These are phyloP conservation scores for Fraxinus excelsior DNA, from an alignment of 257 asterid genomes.

Conservation along the genomic window DNA sequence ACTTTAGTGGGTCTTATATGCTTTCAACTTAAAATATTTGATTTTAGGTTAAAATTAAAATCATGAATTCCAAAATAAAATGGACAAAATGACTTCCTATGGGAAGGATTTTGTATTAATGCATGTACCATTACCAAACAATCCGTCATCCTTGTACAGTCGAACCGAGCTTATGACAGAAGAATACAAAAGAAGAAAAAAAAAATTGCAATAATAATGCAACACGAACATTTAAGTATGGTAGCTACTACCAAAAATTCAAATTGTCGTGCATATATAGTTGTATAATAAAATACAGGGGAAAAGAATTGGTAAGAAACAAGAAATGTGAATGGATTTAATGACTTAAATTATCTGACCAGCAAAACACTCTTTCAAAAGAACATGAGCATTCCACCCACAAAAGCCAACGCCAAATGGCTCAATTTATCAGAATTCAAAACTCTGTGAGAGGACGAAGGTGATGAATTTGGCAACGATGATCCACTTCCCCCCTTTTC, in stretches of 20 bases:
- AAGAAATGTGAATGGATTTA: slow-evolving; percentile 2
- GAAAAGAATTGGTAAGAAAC: slow-evolving; percentile 3
- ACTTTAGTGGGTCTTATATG: too few species aligned
- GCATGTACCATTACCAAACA: too few species aligned
- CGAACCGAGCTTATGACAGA: neutral
- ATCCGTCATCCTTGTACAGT: too few species aligned
- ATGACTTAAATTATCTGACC: slow-evolving; percentile 24
- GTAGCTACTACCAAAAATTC: neutral
- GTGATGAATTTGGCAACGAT: slow-evolving; percentile 39
- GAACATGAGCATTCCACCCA: slow-evolving; percentile 28
- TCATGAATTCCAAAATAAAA: too few species aligned
- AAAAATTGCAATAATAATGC: neutral
- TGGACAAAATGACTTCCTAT: too few species aligned
- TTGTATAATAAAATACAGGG: slow-evolving; percentile 3
- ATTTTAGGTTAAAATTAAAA: too few species aligned
- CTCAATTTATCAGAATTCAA: slow-evolving; percentile 30
- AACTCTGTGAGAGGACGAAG: slow-evolving; percentile 39
- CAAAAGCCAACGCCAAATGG: slow-evolving; percentile 39
- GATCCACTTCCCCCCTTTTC: slow-evolving; percentile 32
- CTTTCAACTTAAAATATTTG: too few species aligned
- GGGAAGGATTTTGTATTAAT: too few species aligned
- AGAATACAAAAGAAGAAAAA: neutral
- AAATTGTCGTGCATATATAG: neutral
- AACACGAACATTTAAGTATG: neutral
- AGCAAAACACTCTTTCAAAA: slow-evolving; percentile 21